Conservation (phyloP, 768 basidiomycete species). For the Kwoniella mangroviensis region DNA sequence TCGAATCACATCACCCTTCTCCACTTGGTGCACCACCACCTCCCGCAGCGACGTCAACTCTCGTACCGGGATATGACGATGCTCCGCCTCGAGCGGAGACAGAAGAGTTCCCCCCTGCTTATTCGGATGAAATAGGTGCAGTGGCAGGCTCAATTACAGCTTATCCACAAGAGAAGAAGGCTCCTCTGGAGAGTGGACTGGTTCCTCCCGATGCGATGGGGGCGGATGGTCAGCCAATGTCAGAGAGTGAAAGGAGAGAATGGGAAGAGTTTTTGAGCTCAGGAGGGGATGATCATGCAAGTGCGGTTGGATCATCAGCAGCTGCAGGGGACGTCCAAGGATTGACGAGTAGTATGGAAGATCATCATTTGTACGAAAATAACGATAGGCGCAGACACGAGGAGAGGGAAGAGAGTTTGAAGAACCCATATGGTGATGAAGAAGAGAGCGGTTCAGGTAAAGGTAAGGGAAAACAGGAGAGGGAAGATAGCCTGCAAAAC, state of each 20-base stretch:
- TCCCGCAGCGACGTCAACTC: background rate
- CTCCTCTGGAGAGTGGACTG: background rate
- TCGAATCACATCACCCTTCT: background rate
- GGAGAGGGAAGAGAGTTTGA: background rate
- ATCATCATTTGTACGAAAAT: background rate
- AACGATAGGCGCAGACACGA: background rate
- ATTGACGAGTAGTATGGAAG: background rate
- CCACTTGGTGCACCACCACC: background rate
- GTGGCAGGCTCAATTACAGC: background rate
- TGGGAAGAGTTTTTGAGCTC: constrained; percentile 40
- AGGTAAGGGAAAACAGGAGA: background rate
- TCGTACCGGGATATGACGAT: constrained; percentile 2
- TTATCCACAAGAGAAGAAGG: constrained; percentile 18
- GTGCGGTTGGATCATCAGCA: background rate
- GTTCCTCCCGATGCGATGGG: constrained; percentile 18
- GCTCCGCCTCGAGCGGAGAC: constrained; percentile 2
- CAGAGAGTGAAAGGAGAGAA: constrained; percentile 41
- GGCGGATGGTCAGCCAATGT: constrained; percentile 33
- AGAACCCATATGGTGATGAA: constrained; percentile 2
- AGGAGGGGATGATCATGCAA: background rate
- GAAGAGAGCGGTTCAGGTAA: background rate
- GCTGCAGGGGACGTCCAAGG: background rate
- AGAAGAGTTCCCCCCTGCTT: constrained; percentile 19
- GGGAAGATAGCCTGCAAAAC: constrained; percentile 5
- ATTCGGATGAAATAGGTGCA: background rate